These are phyloP conservation scores for Davidsoniella eucalypti DNA, from an alignment of 2,329 filamentous ascomycete species.

Conservation along the genomic window DNA sequence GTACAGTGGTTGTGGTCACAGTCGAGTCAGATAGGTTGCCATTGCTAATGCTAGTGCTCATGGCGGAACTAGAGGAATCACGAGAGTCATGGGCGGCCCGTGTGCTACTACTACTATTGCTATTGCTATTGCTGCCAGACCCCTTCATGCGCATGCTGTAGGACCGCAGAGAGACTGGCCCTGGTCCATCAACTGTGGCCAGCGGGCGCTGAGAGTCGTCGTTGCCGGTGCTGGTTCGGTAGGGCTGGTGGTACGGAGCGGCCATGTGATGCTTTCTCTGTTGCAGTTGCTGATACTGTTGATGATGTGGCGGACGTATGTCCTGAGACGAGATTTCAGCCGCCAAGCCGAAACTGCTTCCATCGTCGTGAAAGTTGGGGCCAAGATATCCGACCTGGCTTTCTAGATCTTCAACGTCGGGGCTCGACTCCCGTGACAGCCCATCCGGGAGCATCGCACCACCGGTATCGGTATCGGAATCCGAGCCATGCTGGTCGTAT, in stretches of 20 bases:
- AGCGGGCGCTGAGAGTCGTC: too few species aligned
- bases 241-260: too few species aligned
- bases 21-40: conserved; percentile 7
- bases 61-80: neutral
- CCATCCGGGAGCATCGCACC: conserved; percentile 9
- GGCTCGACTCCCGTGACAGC: conserved; percentile 7
- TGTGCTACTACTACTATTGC: neutral
- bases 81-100: too few species aligned
- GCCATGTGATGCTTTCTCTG: too few species aligned
- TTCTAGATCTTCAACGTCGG: neutral
- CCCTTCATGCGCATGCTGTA: conserved; percentile 2
- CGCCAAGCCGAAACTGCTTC: too few species aligned
- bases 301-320: too few species aligned
- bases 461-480: conserved; percentile 10
- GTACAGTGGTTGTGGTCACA: conserved; percentile 5
- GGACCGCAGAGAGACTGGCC: neutral
- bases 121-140: neutral
- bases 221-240: too few species aligned
- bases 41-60: neutral
- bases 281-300: too few species aligned
- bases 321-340: too few species aligned
- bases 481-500: conserved; percentile 12
- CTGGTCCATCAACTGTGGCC: neutral
- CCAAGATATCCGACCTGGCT: too few species aligned
- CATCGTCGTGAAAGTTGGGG: too few species aligned